phyloP scores from a whole-genome alignment of 2,329 filamentous ascomycete species.

The Epichloe bromicola region DNA sequence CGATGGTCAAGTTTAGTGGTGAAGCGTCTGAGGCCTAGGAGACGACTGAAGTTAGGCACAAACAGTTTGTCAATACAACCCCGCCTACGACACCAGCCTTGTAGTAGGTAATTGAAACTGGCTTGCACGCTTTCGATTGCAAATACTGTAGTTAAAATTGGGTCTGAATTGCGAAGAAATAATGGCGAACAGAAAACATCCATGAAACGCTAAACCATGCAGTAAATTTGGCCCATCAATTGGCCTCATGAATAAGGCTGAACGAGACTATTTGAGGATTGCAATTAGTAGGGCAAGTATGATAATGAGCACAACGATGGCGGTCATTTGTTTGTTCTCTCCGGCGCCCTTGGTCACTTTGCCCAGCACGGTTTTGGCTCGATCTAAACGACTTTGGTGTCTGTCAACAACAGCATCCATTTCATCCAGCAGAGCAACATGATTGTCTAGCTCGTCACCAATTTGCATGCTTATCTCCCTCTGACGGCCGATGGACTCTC shows the following conservation, averaged over 20 bases:
- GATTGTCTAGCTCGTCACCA: conserved; percentile 85
- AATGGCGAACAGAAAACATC: neutral
- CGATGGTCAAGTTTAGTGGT: neutral
- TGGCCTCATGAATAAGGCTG: neutral
- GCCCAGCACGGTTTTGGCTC: conserved; percentile 60
- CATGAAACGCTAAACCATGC: neutral
- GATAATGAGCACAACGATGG: conserved; percentile 71
- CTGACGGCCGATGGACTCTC: conserved; percentile 78
- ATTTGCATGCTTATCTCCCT: conserved; percentile 91
- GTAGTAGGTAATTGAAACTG: neutral
- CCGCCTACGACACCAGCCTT: neutral
- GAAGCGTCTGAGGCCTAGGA: neutral
- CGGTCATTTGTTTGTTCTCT: conserved; percentile 78
- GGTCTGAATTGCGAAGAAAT: neutral
- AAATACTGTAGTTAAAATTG: neutral
- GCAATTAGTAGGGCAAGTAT: conserved; percentile 72
- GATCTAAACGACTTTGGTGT: conserved; percentile 62
- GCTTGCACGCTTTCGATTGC: neutral
- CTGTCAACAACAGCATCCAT: conserved; percentile 72
- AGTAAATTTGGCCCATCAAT: neutral
- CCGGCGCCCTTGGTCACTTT: conserved; percentile 60
- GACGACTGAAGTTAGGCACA: neutral
- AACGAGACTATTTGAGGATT: conserved; percentile 53
- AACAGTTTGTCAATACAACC: neutral
- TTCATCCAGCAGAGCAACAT: conserved; percentile 80